phyloP scores from a whole-genome alignment of 768 basidiomycete genomes.

The Leccinum subgranulosum region DNA sequence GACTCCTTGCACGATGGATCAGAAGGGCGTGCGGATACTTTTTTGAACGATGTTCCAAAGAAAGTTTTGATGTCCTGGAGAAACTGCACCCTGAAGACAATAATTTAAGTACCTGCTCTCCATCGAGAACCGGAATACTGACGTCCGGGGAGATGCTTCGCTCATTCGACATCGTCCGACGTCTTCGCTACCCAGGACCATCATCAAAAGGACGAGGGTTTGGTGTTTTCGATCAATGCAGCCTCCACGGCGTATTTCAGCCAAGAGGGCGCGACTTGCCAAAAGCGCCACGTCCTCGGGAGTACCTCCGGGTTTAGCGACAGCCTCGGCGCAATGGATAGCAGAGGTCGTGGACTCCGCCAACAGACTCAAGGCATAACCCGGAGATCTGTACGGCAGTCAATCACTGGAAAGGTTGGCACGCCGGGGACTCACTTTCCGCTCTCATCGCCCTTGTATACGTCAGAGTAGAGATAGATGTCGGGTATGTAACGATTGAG shows the following conservation, averaged over 20 bases:
- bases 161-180: conserved; percentile 88
- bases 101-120: conserved; percentile 4
- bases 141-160: conserved; percentile 80
- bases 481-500: conserved; percentile 97
- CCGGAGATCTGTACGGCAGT: conserved; percentile 70
- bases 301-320: conserved; percentile 76
- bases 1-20: conserved; percentile 56
- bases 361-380: conserved; percentile 87
- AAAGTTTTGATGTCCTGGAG: conserved; percentile 76
- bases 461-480: conserved; percentile 97
- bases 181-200: conserved; percentile 97
- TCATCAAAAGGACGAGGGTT: conserved; percentile 77
- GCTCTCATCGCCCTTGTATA: conserved; percentile 96
- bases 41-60: conserved; percentile 94
- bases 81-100: conserved; percentile 74
- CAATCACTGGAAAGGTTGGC: neutral
- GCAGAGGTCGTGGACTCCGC: conserved; percentile 91
- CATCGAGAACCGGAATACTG: conserved; percentile 32
- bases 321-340: conserved; percentile 82
- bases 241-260: conserved; percentile 78
- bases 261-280: conserved; percentile 74
- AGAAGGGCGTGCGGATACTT: conserved; percentile 56
- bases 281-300: conserved; percentile 91
- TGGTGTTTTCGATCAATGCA: conserved; percentile 93
- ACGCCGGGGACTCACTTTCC: conserved; percentile 69